Percentiles rank a stretch among this genome's conserved stretches.
Evolutionary conservation across 352 stramenopile genomes (phyloP).

Genomic region (Phytophthora palmivora): DNA sequence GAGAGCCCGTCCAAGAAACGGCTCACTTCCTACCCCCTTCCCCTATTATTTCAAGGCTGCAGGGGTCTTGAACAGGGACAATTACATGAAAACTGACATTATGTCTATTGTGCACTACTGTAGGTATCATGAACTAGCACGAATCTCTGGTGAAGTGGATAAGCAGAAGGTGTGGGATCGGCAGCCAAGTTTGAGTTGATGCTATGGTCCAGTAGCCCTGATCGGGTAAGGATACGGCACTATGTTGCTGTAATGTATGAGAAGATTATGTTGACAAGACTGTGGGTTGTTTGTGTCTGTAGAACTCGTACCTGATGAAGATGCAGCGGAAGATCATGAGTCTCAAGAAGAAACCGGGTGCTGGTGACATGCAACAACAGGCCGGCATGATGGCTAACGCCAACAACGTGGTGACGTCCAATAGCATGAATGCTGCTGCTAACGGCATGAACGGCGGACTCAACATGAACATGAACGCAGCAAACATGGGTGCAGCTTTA

Average conservation of each 20-base stretch:
- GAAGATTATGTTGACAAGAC: constrained; percentile 8
- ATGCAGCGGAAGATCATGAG: constrained; percentile 88
- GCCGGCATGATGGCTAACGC: constrained; percentile 40
- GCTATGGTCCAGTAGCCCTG: constrained; percentile 80
- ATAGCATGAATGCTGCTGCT: constrained; percentile 34
- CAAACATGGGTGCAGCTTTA: constrained; percentile 36
- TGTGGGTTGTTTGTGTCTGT: constrained; percentile 7
- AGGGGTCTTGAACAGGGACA: not conserved
- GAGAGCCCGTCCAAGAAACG: constrained; percentile 14
- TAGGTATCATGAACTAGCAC: constrained; percentile 87
- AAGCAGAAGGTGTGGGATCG: constrained; percentile 88
- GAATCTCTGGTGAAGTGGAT: constrained; percentile 82
- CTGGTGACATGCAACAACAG: constrained; percentile 43
- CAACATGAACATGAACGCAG: constrained; percentile 52
- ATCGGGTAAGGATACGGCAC: constrained; percentile 49
- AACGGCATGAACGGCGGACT: constrained; percentile 40
- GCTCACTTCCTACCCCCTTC: constrained; percentile 3
- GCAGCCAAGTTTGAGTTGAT: constrained; percentile 90
- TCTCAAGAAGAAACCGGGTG: constrained; percentile 73
- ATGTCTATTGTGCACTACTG: not conserved
- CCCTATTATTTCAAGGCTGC: constrained; percentile 4
- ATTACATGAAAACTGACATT: not conserved
- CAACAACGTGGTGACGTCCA: constrained; percentile 38
- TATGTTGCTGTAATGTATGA: not conserved
- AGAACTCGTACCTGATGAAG: constrained; percentile 85